A percentile compares a stretch with the other conserved stretches of the same genome.
Evolutionary conservation across 2,329 filamentous ascomycete genomes (phyloP).

Genomic region (Cordyceps javanica): DNA sequence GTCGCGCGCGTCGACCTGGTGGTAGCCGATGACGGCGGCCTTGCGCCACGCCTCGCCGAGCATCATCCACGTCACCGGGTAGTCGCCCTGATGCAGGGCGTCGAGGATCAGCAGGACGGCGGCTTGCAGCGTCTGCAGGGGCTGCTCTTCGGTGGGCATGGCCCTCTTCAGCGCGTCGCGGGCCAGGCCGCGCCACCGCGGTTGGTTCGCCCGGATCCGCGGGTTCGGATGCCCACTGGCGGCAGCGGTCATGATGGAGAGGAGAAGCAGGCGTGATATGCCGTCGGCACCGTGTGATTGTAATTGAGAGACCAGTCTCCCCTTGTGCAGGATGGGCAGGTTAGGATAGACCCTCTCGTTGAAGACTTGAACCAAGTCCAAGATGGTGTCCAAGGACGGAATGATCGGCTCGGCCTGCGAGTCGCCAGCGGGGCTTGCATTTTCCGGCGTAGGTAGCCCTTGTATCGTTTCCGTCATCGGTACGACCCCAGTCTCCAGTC

Average conservation of each 20-base stretch:
- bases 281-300: neutral
- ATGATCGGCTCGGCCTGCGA: neutral
- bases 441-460: neutral
- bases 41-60: conserved; percentile 22
- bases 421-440: neutral
- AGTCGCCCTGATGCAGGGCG: conserved; percentile 17
- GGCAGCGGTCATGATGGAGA: conserved; percentile 18
- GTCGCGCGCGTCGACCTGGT: conserved; percentile 10
- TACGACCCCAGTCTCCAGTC: neutral
- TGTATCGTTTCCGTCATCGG: neutral
- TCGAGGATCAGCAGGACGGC: conserved; percentile 19
- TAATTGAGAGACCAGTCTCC: conserved; percentile 1
- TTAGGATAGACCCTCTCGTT: conserved; percentile 19
- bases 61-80: conserved; percentile 16
- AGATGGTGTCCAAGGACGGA: conserved; percentile 12
- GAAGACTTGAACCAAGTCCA: conserved; percentile 19
- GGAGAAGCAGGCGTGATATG: conserved; percentile 11
- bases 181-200: conserved; percentile 17
- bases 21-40: conserved; percentile 18
- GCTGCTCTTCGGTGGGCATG: conserved; percentile 14
- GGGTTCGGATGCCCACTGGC: conserved; percentile 17
- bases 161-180: conserved; percentile 15
- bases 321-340: conserved; percentile 19
- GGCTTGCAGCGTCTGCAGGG: conserved; percentile 18
- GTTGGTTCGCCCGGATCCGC: conserved; percentile 16